Percentiles rank a stretch among this genome's conserved stretches.
Evolutionary conservation across 495 filamentous ascomycete species (phyloP).

Genomic region (Penicillium riverlandense): DNA sequence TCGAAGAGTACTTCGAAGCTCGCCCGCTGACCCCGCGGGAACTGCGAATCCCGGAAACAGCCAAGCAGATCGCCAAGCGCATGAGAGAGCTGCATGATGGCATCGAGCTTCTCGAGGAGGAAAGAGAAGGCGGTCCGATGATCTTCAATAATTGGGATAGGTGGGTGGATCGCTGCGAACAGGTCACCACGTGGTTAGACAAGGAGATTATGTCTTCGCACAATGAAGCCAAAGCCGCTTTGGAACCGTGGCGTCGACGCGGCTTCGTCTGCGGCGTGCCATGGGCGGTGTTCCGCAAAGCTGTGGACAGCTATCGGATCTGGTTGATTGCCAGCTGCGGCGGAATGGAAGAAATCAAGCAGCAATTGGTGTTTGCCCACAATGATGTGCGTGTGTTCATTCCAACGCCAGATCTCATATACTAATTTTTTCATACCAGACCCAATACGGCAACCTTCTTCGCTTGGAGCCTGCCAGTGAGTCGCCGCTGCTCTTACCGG

Average conservation of each 20-base stretch:
- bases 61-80: conserved; percentile 92
- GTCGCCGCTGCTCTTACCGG: conserved; percentile 80
- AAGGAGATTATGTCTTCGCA: conserved; percentile 47
- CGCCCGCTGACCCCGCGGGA: conserved; percentile 68
- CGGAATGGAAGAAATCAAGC: conserved; percentile 54
- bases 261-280: conserved; percentile 79
- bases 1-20: conserved; percentile 89
- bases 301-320: conserved; percentile 69
- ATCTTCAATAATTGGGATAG: conserved; percentile 94
- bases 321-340: conserved; percentile 70
- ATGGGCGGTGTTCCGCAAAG: conserved; percentile 70
- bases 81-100: conserved; percentile 96
- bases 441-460: conserved; percentile 97
- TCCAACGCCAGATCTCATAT: neutral
- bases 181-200: conserved; percentile 72
- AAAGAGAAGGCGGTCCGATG: conserved; percentile 69
- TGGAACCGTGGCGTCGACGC: conserved; percentile 54
- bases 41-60: conserved; percentile 73
- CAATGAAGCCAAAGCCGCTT: conserved; percentile 23
- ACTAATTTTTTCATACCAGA: conserved; percentile 44
- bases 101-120: conserved; percentile 72
- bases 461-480: conserved; percentile 76
- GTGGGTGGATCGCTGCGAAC: conserved; percentile 76
- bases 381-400: conserved; percentile 68
- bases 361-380: conserved; percentile 85